Evolutionary conservation across 176 grass and related monocot species (phyloP), one percentile per base, ranked within the genome.

Genomic region (Puccinellia tenuiflora): DNA sequence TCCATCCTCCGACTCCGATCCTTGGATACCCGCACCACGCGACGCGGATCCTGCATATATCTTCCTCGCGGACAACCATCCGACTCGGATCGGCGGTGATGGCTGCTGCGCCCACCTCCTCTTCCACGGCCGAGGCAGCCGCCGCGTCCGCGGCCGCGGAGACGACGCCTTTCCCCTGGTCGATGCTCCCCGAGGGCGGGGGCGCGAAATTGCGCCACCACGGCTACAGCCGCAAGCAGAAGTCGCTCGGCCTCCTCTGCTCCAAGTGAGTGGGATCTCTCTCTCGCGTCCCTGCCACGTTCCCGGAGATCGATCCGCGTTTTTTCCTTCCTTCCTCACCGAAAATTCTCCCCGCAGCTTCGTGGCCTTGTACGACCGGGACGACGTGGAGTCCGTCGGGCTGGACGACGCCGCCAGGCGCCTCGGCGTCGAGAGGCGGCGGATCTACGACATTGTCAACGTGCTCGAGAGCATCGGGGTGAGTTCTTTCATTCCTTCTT

Each of bases 371-470:
- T 98, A 95, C 68, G 70, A 92, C 78, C 87, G 85, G 46, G 89
- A 87, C 3, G 75, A 73, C 40, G 87, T 93, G 34, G 93, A 95
- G 7, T 86, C 47, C 14, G 73, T 98, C 80, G 87, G 87, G 35
- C 84, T 98, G 48, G 96, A 98, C 39, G 89, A 98, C 3, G 87
- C 91, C 7, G 93, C 93, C 9, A 70, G 68, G 62, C 33, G 91
- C 67, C 89, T 98, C 7, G 87, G 85, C 34, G 93, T 98, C 1
- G 91, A 98, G 87, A 85, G 96, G 79, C 86, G 93, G 6, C 92
- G 91, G 91, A 95, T 98, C 91, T 98, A 98, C 63, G 93, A 98
- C 83, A 95, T 98, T 18, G 96, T 98, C 78, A 98, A 98, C 81
- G 91, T 98, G 11, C 83, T 98, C 33, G 92, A 95, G 87, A 98